Base-by-base conservation (phyloP, 2,329 filamentous ascomycete species). In the Penicillium concentricum region DNA sequence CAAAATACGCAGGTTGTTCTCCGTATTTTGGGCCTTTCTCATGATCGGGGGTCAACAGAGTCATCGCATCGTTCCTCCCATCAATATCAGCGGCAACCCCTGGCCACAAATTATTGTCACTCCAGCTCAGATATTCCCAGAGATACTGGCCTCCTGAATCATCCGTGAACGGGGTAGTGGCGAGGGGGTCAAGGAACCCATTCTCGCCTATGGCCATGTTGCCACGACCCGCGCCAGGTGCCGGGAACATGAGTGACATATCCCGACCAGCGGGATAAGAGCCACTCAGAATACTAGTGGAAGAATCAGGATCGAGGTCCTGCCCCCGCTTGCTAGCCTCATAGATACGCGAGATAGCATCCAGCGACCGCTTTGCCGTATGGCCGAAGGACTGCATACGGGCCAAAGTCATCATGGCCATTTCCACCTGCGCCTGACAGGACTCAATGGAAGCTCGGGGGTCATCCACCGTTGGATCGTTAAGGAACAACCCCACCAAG, bases 401-500 rank as follows among this genome's bases (percentile, higher is more conserved):
- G 38, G 67, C 67, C 10, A 77, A 64, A 0, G 67, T 67, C 18
- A 67, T 61, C 61, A 77, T 69, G 6, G 70, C 72, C 22, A 63
- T 69, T 58, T 87, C 84, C 13, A 88, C 81, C 41, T 87, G 80
- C 56, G 84, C 80, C 7, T 87, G 79, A 20, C 72, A 74, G 4
- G 69, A 66, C 43, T 72, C 67, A 34, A 84, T 79, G 2, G 80
- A 80, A 63, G 85, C 83, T 49, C 86, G 81, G 2, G 74, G 79
- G 69, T 91, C 87, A 79, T 84, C 88, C 1, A 62, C 63, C 1
- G 71, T 74, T 24, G 62, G 64, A 54, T 75, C 72, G 18, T 71
- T 71, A 35, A 75, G 69, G 70, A 91, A 91, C 13, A 92, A 79
- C 22, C 84, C 88, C 12, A 93, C 83, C 1, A 93, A 81, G 0